Percentiles rank a stretch among this genome's conserved stretches.
Evolutionary conservation across 768 basidiomycete species (phyloP).

Genomic region (Pholiota microspora): DNA sequence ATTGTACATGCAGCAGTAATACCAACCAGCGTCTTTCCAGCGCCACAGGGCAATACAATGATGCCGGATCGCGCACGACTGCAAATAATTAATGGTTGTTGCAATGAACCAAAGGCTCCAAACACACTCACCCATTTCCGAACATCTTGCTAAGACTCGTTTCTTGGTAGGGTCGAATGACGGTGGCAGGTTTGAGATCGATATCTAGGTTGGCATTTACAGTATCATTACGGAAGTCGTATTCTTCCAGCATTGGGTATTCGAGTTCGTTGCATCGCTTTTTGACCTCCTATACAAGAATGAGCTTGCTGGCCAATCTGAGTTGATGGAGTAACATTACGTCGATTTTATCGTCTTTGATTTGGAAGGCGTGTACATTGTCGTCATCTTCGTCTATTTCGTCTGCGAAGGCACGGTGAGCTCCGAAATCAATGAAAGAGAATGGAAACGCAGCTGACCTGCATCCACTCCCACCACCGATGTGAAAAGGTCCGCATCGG

Average conservation of each 20-base stretch:
- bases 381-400: conserved; percentile 98
- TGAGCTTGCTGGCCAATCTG: conserved; percentile 3
- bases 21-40: conserved; percentile 98
- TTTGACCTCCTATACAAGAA: conserved; percentile 75
- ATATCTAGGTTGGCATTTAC: conserved; percentile 97
- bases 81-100: not conserved
- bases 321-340: conserved; percentile 37
- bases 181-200: conserved; percentile 95
- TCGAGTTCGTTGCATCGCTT: conserved; percentile 95
- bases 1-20: conserved; percentile 99
- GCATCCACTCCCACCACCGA: conserved; percentile 94
- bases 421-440: not conserved
- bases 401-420: conserved; percentile 45
- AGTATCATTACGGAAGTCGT: conserved; percentile 97
- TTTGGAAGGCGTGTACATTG: conserved; percentile 95
- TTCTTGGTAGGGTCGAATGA: conserved; percentile 98
- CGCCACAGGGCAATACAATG: conserved; percentile 97
- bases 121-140: conserved; percentile 79
- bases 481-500: conserved; percentile 84
- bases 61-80: conserved; percentile 98
- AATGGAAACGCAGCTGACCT: conserved; percentile 44
- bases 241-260: conserved; percentile 98
- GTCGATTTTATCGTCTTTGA: conserved; percentile 91
- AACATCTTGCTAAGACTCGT: conserved; percentile 99
- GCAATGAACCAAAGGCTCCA: not conserved